Base-by-base conservation (phyloP, 1,284 basidiomycete species). In the Crucibulum cyathiforme region DNA sequence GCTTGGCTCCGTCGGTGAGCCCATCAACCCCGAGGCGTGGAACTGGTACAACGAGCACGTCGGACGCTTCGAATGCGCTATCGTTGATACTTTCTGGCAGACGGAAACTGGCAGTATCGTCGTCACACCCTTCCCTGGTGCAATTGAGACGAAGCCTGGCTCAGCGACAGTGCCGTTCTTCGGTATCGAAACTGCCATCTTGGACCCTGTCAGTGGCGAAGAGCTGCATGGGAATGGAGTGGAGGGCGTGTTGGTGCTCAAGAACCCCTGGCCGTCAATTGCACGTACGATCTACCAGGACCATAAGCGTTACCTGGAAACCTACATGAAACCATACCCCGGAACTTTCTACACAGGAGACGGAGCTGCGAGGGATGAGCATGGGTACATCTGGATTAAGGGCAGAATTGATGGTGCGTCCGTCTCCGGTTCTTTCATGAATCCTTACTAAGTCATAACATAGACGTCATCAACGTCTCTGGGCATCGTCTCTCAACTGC, bases 1-100 rank as follows among this genome's bases (percentile, higher is more conserved):
- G 19, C 84, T 99, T 43, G 97, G 97, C 36, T 90, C 86, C 59
- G 97, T 99, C 57, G 98, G 97, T 56, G 97, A 99, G 81, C 98
- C 98, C 7, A 98, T 99, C 83, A 98, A 98, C 80, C 96, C 97
- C 35, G 97, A 98, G 77, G 98, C 97, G 5, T 98, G 98, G 97
- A 88, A 96, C 72, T 98, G 97, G 97, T 98, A 97, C 82, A 93
- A 95, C 77, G 95, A 98, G 71, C 88, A 95, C 73, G 96, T 98
- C 58, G 98, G 97, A 36, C 86, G 88, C 70, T 83, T 81, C 64
- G 84, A 98, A 77, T 98, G 95, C 72, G 95, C 97, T 15, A 93
- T 99, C 67, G 96, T 98, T 60, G 97, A 98, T 78, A 96, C 95
- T 1, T 96, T 92, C 81, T 96, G 94, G 90, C 97, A 98, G 86